A percentile compares a stretch with the other conserved stretches of the same genome.
Conservation (phyloP, 768 basidiomycete genomes). For the Tubosaeta sp. region DNA sequence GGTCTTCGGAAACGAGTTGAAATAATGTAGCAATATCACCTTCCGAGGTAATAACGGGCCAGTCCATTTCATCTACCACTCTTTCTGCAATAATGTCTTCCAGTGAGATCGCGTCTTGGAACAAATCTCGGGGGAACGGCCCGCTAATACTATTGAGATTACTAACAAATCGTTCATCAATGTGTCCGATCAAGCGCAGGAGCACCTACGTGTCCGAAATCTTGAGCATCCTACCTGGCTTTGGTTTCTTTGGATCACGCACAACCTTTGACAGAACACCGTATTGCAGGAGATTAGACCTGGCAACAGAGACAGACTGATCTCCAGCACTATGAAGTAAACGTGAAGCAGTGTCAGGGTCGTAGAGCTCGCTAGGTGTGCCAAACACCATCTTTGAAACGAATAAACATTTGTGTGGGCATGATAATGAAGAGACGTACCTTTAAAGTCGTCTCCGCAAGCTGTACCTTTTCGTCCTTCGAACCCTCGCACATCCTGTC, state of each 20-base stretch:
- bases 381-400: constrained; percentile 67
- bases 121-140: constrained; percentile 56
- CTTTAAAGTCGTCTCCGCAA: constrained; percentile 73
- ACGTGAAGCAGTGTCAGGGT: constrained; percentile 51
- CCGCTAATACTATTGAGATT: constrained; percentile 69
- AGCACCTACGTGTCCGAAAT: constrained; percentile 63
- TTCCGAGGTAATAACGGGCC: constrained; percentile 76
- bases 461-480: constrained; percentile 36
- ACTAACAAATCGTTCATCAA: constrained; percentile 32
- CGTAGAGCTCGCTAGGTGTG: constrained; percentile 65
- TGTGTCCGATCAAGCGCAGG: background rate
- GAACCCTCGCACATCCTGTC: constrained; percentile 26
- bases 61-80: constrained; percentile 60
- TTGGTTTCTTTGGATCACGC: constrained; percentile 56
- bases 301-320: constrained; percentile 50
- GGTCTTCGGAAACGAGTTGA: constrained; percentile 77
- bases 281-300: constrained; percentile 55
- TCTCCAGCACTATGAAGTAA: constrained; percentile 59
- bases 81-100: constrained; percentile 51
- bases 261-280: constrained; percentile 65
- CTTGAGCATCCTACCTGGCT: constrained; percentile 70
- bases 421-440: constrained; percentile 30
- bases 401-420: background rate
- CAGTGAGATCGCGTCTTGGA: constrained; percentile 64
- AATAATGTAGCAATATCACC: constrained; percentile 77